Evolutionary conservation across 2,329 filamentous ascomycete species (phyloP), one percentile per base, ranked within the genome.

Genomic region (Claviceps spartinae): DNA sequence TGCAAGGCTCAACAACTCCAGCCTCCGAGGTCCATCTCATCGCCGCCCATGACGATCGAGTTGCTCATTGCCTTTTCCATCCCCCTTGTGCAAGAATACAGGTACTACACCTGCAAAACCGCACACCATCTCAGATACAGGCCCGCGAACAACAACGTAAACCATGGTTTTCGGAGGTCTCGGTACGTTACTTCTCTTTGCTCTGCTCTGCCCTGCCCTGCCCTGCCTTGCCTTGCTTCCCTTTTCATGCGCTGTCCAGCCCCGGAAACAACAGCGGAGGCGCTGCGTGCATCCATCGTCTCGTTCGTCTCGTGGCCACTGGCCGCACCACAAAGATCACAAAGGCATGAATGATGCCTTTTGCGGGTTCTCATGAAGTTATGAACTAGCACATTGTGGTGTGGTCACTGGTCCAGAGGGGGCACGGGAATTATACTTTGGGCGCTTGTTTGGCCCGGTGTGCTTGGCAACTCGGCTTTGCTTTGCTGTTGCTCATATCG

Each of bases 101-200:
- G 22, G 22, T 22, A 22, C 24, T 26, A 8, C 26, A 26, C 0
- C 8, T 30, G 8, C 26, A 30, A 9, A 30, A 30, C 26, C 30
- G 30, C 9, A 11, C 30, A 34, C 30, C 30, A 34, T 34, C 30
- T 34, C 26, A 9, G 26, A 30, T 8, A 26, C 8, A 20, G 40
- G n/a, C 6, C 20, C 40, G 16, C 2, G 7, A 42, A 20, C n/a
- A 18, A 24, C 38, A 14, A 9, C 24, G 37, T n/a, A 5, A 45
- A 42, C 22, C 13, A 52, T 52, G 51, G 46, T 36, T 20, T 52
- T 52, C 22, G 51, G 51, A 30, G 47, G 40, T 46, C 47, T 52
- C 9, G 47, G 51, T 52, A 49, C 36, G 22, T 52, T 14, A 26
- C 14, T n/a, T 43, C 24, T 40, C 38, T 30, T 26, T 11, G 18